These are phyloP conservation scores for Citrullus amarus DNA, from an alignment of 306 rosid species.

Conservation along the genomic window DNA sequence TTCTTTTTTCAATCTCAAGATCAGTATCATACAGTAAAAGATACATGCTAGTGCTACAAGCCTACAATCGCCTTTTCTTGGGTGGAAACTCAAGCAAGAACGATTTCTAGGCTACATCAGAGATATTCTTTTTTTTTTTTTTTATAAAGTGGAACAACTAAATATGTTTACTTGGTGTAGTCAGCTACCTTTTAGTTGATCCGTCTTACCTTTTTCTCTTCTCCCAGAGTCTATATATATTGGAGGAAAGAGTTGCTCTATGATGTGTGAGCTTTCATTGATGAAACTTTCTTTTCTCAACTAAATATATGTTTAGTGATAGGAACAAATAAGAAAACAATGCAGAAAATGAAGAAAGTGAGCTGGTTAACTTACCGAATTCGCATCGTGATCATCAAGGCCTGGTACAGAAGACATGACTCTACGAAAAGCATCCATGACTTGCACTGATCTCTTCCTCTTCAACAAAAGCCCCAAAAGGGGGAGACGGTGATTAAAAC, in stretches of 20 bases:
- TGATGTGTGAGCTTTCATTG: too few relatives aligned
- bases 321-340: constrained; percentile 9
- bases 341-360: constrained; percentile 4
- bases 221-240: too few relatives aligned
- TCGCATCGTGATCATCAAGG: constrained; percentile 71
- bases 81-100: not conserved
- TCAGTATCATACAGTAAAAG: not conserved
- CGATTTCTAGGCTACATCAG: not conserved
- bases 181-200: too few relatives aligned
- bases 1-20: not conserved
- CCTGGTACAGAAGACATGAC: constrained; percentile 73
- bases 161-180: too few relatives aligned
- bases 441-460: constrained; percentile 71
- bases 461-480: constrained; percentile 22
- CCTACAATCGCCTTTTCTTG: not conserved
- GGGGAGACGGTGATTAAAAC: not conserved
- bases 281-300: too few relatives aligned
- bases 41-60: not conserved
- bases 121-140: not conserved
- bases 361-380: constrained; percentile 41
- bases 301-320: too few relatives aligned
- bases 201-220: too few relatives aligned
- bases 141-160: not conserved
- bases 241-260: too few relatives aligned
- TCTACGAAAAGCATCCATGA: constrained; percentile 46